Conservation (phyloP, 2,329 filamentous ascomycete species). For the Clarireedia hainanense region DNA sequence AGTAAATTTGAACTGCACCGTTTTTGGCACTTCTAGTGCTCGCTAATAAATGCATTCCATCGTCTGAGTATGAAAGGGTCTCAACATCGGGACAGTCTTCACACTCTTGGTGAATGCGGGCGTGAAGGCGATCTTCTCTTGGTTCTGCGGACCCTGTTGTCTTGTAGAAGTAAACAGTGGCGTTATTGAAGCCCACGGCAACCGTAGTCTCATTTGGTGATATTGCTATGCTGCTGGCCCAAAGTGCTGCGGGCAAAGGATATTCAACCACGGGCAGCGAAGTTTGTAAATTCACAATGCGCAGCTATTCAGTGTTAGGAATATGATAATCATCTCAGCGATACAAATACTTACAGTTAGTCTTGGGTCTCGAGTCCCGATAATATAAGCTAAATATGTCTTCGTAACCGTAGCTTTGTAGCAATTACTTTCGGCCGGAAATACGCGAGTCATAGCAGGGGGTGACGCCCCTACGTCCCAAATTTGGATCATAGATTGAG, state of each 20-base stretch:
- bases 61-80: slow-evolving; percentile 34
- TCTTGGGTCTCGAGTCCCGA: slow-evolving; percentile 35
- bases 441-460: slow-evolving; percentile 28
- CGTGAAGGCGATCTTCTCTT: slow-evolving; percentile 33
- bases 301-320: slow-evolving; percentile 25
- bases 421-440: slow-evolving; percentile 33
- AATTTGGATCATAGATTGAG: slow-evolving; percentile 32
- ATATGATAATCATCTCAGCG: background rate
- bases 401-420: slow-evolving; percentile 33
- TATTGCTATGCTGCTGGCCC: slow-evolving; percentile 35
- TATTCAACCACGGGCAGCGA: slow-evolving; percentile 31
- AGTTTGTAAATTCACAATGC: slow-evolving; percentile 32
- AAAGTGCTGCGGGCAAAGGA: slow-evolving; percentile 32
- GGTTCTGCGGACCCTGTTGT: slow-evolving; percentile 29
- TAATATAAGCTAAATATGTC: slow-evolving; percentile 33
- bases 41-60: slow-evolving; percentile 34
- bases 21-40: slow-evolving; percentile 31
- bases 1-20: slow-evolving; percentile 33
- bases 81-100: slow-evolving; percentile 32
- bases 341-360: slow-evolving; percentile 30
- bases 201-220: slow-evolving; percentile 35
- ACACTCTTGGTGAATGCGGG: slow-evolving; percentile 29
- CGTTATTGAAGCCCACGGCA: slow-evolving; percentile 34
- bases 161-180: slow-evolving; percentile 35
- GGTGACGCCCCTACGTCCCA: slow-evolving; percentile 34